Evolutionary conservation across 2,329 filamentous ascomycete genomes (phyloP).

Genomic region (Cladosporium velox): DNA sequence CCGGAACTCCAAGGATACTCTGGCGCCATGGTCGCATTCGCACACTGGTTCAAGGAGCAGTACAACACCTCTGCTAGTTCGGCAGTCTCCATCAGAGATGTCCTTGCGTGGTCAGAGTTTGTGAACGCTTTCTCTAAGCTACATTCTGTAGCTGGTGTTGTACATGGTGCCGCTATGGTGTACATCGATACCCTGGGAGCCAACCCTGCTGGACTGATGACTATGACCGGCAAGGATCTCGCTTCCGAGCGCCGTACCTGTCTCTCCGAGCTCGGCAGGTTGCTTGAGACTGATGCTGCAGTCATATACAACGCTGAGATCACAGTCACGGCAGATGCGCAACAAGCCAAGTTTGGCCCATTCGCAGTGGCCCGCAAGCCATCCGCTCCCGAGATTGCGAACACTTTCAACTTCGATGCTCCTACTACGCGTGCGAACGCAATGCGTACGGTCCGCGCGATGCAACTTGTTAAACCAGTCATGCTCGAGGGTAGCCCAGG

Average conservation of each 20-base stretch:
- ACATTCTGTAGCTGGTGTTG: slow-evolving; percentile 42
- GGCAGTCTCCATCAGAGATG: slow-evolving; percentile 85
- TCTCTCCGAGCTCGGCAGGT: slow-evolving; percentile 61
- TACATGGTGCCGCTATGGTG: slow-evolving; percentile 92
- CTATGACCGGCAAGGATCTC: slow-evolving; percentile 69
- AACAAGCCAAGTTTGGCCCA: slow-evolving; percentile 31
- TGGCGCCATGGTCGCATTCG: slow-evolving; percentile 76
- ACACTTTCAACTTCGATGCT: slow-evolving; percentile 74
- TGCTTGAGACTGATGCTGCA: slow-evolving; percentile 62
- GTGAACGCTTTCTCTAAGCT: slow-evolving; percentile 59
- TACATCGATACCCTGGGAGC: slow-evolving; percentile 95
- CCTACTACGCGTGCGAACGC: slow-evolving; percentile 88
- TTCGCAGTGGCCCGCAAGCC: slow-evolving; percentile 15
- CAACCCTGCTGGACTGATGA: slow-evolving; percentile 85
- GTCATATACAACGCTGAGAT: slow-evolving; percentile 66
- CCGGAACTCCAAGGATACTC: slow-evolving; percentile 60
- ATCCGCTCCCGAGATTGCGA: not conserved
- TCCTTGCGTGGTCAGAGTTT: slow-evolving; percentile 91
- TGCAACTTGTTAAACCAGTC: slow-evolving; percentile 88
- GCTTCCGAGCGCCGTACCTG: slow-evolving; percentile 71
- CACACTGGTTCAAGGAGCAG: slow-evolving; percentile 84
- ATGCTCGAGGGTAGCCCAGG: slow-evolving; percentile 96
- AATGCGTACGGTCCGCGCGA: slow-evolving; percentile 84
- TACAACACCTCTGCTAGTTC: slow-evolving; percentile 75
- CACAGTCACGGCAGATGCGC: slow-evolving; percentile 56